These are phyloP conservation scores for Candida pseudofarinosa DNA, from an alignment of 805 yeast genomes.

Conservation along the genomic window DNA sequence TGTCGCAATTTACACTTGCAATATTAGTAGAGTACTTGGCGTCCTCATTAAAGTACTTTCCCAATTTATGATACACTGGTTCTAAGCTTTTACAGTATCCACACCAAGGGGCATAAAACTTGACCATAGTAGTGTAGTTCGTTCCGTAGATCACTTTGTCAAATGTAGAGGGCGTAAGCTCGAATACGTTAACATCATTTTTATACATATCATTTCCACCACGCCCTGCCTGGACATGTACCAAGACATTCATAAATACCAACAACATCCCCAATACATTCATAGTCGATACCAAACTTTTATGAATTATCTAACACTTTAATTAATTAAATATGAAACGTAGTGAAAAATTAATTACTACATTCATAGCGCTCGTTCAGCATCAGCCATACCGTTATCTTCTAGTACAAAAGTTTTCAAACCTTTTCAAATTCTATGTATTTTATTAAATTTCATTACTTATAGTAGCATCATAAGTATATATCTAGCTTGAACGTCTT, in stretches of 20 bases:
- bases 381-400: too few species aligned
- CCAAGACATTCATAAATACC: slow-evolving; percentile 5
- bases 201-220: slow-evolving; percentile 27
- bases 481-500: not conserved
- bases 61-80: slow-evolving; percentile 62
- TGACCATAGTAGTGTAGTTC: slow-evolving; percentile 77
- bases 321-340: too few species aligned
- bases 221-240: slow-evolving; percentile 10
- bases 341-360: too few species aligned
- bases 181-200: slow-evolving; percentile 46
- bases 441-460: too few species aligned
- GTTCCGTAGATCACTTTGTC: slow-evolving; percentile 61
- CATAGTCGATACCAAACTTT: too few species aligned
- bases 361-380: too few species aligned
- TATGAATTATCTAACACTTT: too few species aligned
- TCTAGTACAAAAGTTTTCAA: too few species aligned
- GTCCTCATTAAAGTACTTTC: slow-evolving; percentile 50
- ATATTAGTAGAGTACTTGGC: slow-evolving; percentile 50
- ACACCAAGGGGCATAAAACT: slow-evolving; percentile 98
- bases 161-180: slow-evolving; percentile 55
- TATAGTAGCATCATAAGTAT: not conserved
- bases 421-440: not conserved
- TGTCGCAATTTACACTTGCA: slow-evolving; percentile 86
- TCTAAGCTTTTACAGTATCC: slow-evolving; percentile 81
- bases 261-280: not conserved